Percentiles rank a stretch among this genome's conserved stretches.
These are phyloP conservation scores for Fraxinus sp. DNA, from an alignment of 305 asterid species.

Conservation along the genomic window DNA sequence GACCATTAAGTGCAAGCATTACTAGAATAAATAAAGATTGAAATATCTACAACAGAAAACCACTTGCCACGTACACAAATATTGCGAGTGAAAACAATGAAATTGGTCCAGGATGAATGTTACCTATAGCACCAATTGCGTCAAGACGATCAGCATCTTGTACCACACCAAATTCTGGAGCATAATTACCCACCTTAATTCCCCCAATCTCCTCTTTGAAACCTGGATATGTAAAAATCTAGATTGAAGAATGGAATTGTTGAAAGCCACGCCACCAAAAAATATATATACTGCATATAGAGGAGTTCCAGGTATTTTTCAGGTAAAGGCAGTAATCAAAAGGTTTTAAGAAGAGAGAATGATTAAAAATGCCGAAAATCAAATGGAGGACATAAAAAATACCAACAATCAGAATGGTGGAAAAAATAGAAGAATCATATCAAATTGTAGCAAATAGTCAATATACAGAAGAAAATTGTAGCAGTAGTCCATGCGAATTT, in stretches of 20 bases:
- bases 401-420: neutral
- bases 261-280: neutral
- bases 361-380: neutral
- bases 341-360: neutral
- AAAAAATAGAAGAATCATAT: neutral
- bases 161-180: constrained; percentile 77
- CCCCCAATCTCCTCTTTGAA: constrained; percentile 81
- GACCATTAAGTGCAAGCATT: neutral
- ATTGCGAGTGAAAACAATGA: neutral
- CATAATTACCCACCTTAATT: constrained; percentile 31
- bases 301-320: neutral
- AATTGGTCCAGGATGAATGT: neutral
- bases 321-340: neutral
- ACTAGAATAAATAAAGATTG: neutral
- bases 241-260: neutral
- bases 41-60: neutral
- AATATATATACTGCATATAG: neutral
- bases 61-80: neutral
- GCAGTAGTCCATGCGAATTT: neutral
- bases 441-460: neutral
- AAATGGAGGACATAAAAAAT: neutral
- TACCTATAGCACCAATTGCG: constrained; percentile 98
- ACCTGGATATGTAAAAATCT: constrained; percentile 39
- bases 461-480: neutral
- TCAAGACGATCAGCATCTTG: constrained; percentile 99